A percentile compares a stretch with the other conserved stretches of the same genome.
Conservation (phyloP, 331 rosid species). For the Cydonia oblonga region DNA sequence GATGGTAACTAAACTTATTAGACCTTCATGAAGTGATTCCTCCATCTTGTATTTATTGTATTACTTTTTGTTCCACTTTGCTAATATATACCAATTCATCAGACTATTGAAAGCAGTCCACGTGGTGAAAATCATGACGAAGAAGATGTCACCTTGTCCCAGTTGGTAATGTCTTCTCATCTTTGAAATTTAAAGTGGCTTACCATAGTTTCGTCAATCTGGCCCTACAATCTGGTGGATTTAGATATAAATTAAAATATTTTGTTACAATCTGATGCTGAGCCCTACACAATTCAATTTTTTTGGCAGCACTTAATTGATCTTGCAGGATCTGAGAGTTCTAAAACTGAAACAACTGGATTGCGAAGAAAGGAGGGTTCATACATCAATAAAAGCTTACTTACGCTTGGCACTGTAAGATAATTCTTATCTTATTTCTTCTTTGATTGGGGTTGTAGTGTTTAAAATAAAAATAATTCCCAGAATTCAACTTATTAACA, state of each 20-base stretch:
- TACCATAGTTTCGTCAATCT: background rate
- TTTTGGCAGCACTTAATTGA: conserved; percentile 47
- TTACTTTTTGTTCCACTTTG: background rate
- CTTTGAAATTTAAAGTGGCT: conserved; percentile 2
- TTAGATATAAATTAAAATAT: background rate
- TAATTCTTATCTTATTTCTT: background rate
- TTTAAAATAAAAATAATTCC: background rate
- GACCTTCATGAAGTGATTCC: background rate
- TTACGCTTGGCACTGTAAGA: conserved; percentile 47
- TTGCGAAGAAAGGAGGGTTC: conserved; percentile 48
- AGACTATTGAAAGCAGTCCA: conserved; percentile 48
- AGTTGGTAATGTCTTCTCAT: conserved; percentile 25
- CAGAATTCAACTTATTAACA: background rate
- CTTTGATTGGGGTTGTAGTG: background rate
- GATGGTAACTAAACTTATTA: background rate
- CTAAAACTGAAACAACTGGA: conserved; percentile 48
- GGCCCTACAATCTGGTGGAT: conserved; percentile 6
- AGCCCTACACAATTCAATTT: conserved; percentile 12
- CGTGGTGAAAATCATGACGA: conserved; percentile 35
- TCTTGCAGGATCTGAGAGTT: conserved; percentile 55
- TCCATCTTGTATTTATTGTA: background rate
- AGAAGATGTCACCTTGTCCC: conserved; percentile 44
- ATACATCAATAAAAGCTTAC: conserved; percentile 45
- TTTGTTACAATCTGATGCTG: background rate
- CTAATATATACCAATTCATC: conserved; percentile 5